A percentile compares a stretch with the other conserved stretches of the same genome.
Conservation (phyloP, 768 basidiomycete species). For the Ephemerocybe angulata region DNA sequence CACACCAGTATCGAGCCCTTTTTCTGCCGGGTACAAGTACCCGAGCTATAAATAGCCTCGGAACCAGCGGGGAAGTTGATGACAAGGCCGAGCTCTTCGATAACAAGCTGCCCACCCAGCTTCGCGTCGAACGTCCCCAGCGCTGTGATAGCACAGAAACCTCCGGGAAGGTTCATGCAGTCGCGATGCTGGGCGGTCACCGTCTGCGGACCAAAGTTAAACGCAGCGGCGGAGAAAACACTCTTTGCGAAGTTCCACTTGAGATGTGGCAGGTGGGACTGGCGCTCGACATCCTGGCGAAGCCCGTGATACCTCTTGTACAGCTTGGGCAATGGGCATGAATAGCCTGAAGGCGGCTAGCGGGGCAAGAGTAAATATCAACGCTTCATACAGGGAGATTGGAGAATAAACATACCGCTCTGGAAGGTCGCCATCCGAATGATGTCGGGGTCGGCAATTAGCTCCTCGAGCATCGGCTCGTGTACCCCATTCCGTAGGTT, state of each 20-base stretch:
- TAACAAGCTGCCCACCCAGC: neutral
- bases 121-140: neutral
- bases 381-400: too few relatives aligned
- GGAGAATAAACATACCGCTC: neutral
- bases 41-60: too few relatives aligned
- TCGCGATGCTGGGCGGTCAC: neutral
- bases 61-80: neutral
- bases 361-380: too few relatives aligned
- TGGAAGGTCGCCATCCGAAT: neutral
- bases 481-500: neutral
- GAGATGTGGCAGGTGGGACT: neutral
- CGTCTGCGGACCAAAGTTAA: neutral
- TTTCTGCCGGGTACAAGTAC: too few relatives aligned
- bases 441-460: neutral
- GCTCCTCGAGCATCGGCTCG: neutral
- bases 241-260: neutral
- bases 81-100: neutral
- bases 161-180: neutral
- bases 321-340: neutral
- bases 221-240: neutral
- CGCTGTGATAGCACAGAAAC: constrained; percentile 11
- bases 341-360: neutral
- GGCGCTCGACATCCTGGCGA: neutral
- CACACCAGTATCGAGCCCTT: too few relatives aligned
- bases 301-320: neutral